Evolutionary conservation across 2,329 filamentous ascomycete genomes (phyloP), one percentile per base, ranked within the genome.

Genomic region (Sclerotiophoma versabilis): DNA sequence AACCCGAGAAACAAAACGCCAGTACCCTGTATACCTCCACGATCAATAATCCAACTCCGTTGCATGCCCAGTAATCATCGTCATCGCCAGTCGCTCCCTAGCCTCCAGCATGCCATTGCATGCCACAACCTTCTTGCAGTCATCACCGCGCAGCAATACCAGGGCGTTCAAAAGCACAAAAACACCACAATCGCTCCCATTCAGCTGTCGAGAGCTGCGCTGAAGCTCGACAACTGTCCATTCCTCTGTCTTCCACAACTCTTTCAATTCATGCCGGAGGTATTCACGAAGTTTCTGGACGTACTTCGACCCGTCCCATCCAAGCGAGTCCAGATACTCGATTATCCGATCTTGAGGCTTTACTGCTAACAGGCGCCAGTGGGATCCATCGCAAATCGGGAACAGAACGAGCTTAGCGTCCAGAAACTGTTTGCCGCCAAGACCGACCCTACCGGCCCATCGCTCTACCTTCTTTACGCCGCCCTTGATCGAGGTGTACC

Each of bases 181-280:
- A 3, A 92, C 84, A n/a, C 90, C 90, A 62, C 90, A 93, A 69
- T 93, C 90, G 66, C 83, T 85, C 1, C 82, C 82, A 66, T 93
- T 93, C 22, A 76, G 79, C 71, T 93, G 90, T 2, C 48, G 42
- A 4, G 59, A 81, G 29, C 83, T 84, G 14, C 74, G 71, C 49
- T 71, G 67, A 37, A 81, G 78, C n/a, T 75, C 69, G 7, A 83
- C 75, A 1, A 79, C 76, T 20, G 71, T 77, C 90, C 90, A 93
- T 33, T 90, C 86, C 1, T 76, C 74, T 12, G 77, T 76, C 2
- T 80, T 68, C 64, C 83, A 92, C 5, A 75, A 72, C 3, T 82
- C 74, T n/a, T 78, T 79, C 5, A 92, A 76, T 45, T 88, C 80
- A 29, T 80, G 76, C 58, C 79, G 70, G 5, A 92, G 74, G 83